Conservation (phyloP, 768 basidiomycete genomes). For the Mycena leptocephala region DNA sequence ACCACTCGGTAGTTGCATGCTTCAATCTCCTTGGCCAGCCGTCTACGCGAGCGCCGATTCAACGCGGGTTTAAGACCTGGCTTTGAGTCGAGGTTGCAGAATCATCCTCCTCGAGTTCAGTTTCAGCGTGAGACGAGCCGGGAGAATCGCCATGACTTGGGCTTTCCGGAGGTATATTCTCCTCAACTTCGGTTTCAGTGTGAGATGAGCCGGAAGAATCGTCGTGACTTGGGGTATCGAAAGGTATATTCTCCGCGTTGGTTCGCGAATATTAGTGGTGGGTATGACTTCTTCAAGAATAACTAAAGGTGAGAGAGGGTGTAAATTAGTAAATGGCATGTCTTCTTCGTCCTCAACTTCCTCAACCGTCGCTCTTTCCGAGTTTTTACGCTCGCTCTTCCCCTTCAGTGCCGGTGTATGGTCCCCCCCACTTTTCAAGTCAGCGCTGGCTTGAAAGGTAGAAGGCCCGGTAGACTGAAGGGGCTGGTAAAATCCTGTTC, state of each 20-base stretch:
- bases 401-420: not conserved
- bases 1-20: not conserved
- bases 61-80: not conserved
- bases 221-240: not conserved
- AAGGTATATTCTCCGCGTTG: not conserved
- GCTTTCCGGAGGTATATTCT: not conserved
- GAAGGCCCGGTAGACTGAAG: constrained; percentile 19
- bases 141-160: not conserved
- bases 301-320: not conserved
- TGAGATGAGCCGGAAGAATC: no score
- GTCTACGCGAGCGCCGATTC: not conserved
- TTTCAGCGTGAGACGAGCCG: no score
- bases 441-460: not conserved
- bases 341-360: not conserved
- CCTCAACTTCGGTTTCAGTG: not conserved
- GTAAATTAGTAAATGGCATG: not conserved
- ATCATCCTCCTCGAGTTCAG: not conserved
- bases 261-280: not conserved
- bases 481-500: constrained; percentile 37
- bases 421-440: not conserved
- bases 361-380: not conserved
- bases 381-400: not conserved
- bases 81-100: not conserved
- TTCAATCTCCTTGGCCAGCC: not conserved
- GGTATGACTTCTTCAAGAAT: not conserved